Evolutionary conservation across 208 protist genomes (phyloP).

Genomic region (Trichomonas gallinae): DNA sequence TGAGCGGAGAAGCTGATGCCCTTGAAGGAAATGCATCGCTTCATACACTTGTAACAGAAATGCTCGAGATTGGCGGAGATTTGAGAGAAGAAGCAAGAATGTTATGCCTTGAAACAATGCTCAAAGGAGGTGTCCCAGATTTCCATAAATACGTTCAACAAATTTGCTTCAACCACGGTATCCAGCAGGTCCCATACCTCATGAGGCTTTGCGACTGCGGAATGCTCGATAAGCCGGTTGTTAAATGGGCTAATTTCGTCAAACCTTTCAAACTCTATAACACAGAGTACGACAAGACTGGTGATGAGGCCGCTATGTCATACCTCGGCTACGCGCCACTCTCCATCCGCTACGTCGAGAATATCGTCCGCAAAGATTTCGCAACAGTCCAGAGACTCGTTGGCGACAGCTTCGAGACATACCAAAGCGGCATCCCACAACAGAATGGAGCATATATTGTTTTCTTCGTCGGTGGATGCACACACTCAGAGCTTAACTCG

Average conservation of each 20-base stretch:
- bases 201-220: neutral
- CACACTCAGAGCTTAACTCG: neutral
- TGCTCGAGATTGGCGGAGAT: neutral
- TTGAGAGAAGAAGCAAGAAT: neutral
- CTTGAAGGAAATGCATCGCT: neutral
- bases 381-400: neutral
- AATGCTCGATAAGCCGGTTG: neutral
- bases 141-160: neutral
- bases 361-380: neutral
- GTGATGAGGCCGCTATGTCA: neutral
- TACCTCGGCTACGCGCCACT: neutral
- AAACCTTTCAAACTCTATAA: neutral
- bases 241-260: neutral
- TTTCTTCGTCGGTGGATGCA: neutral
- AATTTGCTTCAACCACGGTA: neutral
- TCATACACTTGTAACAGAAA: neutral
- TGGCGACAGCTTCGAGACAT: neutral
- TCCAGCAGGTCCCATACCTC: neutral
- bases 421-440: neutral
- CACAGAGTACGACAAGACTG: neutral
- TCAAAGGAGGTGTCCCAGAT: neutral
- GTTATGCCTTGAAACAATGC: neutral
- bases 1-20: neutral
- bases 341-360: neutral
- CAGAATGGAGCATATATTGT: neutral